These are phyloP conservation scores for Phytophthora citrophthora DNA, from an alignment of 352 stramenopile genomes.

Conservation along the genomic window DNA sequence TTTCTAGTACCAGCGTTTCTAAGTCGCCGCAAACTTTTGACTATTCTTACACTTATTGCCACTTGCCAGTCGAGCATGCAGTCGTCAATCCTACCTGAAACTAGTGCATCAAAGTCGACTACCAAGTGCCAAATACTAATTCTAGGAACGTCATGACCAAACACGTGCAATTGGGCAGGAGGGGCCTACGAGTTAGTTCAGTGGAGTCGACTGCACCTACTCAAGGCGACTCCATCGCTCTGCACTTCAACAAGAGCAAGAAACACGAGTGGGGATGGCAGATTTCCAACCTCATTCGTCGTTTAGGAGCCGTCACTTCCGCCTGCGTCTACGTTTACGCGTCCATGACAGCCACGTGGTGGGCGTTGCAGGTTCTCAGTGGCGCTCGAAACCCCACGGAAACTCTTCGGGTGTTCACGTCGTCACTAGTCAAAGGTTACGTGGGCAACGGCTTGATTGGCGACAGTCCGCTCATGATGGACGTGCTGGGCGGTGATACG, in stretches of 20 bases:
- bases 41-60: neutral
- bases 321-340: constrained; percentile 35
- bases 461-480: constrained; percentile 34
- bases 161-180: constrained; percentile 13
- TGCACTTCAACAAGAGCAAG: constrained; percentile 18
- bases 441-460: constrained; percentile 33
- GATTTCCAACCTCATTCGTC: constrained; percentile 31
- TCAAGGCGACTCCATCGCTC: constrained; percentile 14
- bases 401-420: constrained; percentile 11
- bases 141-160: neutral
- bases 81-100: too few relatives aligned
- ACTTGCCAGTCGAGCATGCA: too few relatives aligned
- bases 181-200: constrained; percentile 7
- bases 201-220: constrained; percentile 14
- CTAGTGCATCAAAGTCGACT: too few relatives aligned
- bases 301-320: constrained; percentile 21
- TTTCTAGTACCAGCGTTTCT: too few relatives aligned
- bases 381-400: constrained; percentile 22
- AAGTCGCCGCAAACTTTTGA: too few relatives aligned
- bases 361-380: constrained; percentile 24
- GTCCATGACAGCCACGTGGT: constrained; percentile 31
- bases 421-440: constrained; percentile 31
- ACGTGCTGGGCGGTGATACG: constrained; percentile 24
- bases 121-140: too few relatives aligned
- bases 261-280: constrained; percentile 20